A percentile compares a stretch with the other conserved stretches of the same genome.
phyloP scores from a whole-genome alignment of 2,329 filamentous ascomycete genomes.

The Colletotrichum tropicicola region DNA sequence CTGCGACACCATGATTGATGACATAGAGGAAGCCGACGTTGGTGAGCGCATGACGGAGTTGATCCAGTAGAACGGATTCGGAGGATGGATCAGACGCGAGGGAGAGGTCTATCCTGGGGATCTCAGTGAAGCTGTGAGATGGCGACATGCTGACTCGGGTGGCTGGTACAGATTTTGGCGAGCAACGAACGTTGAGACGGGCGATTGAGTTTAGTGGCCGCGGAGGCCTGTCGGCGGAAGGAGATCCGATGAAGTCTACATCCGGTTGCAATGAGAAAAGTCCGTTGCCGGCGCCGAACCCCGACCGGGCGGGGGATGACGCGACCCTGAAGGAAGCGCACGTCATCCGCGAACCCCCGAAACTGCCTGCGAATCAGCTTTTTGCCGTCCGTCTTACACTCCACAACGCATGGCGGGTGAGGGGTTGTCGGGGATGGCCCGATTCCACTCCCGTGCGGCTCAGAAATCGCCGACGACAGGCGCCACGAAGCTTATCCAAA shows the following conservation, averaged over 20 bases:
- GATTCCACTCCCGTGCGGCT: neutral
- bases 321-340: constrained; percentile 4
- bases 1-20: constrained; percentile 55
- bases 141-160: neutral
- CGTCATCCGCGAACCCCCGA: neutral
- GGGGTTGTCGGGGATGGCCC: neutral
- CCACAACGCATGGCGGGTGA: neutral
- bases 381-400: neutral
- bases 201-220: too few species aligned
- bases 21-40: constrained; percentile 64
- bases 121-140: constrained; percentile 47
- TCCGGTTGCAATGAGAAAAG: neutral
- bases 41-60: constrained; percentile 56
- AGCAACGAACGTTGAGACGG: too few species aligned
- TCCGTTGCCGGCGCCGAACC: constrained; percentile 5
- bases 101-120: constrained; percentile 60
- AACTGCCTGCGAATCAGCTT: neutral
- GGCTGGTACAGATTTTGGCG: neutral
- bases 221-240: too few species aligned
- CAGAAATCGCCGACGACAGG: too few species aligned
- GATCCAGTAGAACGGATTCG: constrained; percentile 46
- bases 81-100: constrained; percentile 44
- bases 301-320: neutral
- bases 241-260: too few species aligned
- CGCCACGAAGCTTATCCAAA: neutral